Base-by-base conservation (phyloP, 345 rosid genomes). In the Sisymbrium altissimum region DNA sequence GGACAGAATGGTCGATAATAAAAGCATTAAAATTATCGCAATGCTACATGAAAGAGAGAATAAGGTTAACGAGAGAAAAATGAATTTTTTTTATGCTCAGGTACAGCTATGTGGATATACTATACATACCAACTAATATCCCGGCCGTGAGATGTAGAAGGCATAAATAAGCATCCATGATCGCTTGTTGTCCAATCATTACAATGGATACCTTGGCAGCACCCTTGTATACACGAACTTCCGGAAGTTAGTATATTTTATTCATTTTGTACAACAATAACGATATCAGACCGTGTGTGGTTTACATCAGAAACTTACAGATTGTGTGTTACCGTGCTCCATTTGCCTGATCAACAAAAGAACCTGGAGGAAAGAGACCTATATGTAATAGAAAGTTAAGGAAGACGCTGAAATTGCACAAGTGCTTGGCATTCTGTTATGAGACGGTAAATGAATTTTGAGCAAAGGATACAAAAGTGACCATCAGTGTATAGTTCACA, bases 161-260 rank as follows among this genome's bases (percentile, higher is more conserved):
- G 86, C 99, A 95, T 70, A 92, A 91, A 86, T 92, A 95, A 68
- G 99, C 97, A 85, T 95, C 97, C 97, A 92, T 90, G 78, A 95
- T 89, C 15, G 99, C 97, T 72, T 95, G 99, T 83, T 92, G 97
- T 46, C 99, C 97, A 44, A 95, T 85, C 92, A 92, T 92, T 68
- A 95, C 71, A 68, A 95, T 86, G 2, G 99, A 95, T 66, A 95
- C 99, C 83, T 95, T 95, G 45, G 97, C 97, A 81, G 97, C 97
- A 27, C 99, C 99, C 99, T 95, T 77, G 55, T 8, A 71, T 48
- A 71, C 62, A 56, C 39, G 2, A 57, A 44, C 17, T 36, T 70
- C 29, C 35, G 2, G 21, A 71, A 55, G 76, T 70, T 58, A 71
- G 52, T 54, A 59, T 30, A 0, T 14, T 60, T 60, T 8, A 50